Evolutionary conservation across 148 eudicot species (phyloP).

Genomic region (Mesembryanthemum crystallinum): DNA sequence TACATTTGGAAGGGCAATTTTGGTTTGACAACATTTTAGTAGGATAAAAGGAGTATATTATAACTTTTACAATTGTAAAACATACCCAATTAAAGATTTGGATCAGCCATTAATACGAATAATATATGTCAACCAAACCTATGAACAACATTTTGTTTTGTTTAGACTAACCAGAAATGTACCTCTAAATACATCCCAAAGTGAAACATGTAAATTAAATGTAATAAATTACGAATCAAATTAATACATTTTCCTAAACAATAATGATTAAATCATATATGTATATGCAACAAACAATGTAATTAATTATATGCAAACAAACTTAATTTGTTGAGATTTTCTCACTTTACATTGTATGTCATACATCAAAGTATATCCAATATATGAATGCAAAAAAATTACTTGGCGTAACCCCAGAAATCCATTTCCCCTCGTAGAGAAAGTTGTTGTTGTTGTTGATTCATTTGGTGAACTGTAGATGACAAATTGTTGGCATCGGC

Average conservation of each 20-base stretch:
- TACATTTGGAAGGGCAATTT: no score
- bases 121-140: no score
- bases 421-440: constrained; percentile 79
- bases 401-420: constrained; percentile 82
- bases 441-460: constrained; percentile 40
- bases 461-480: constrained; percentile 49
- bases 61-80: no score
- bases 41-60: no score
- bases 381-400: not conserved
- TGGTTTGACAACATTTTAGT: no score
- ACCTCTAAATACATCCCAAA: no score
- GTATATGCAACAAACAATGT: constrained; percentile 19
- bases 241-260: constrained; percentile 1
- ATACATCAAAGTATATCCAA: not conserved
- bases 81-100: no score
- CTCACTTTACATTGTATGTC: constrained; percentile 21
- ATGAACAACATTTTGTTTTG: no score
- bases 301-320: constrained; percentile 27
- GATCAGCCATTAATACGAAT: no score
- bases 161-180: no score
- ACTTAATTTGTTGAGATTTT: not conserved
- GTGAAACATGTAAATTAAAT: not conserved
- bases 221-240: constrained; percentile 1
- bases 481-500: constrained; percentile 24
- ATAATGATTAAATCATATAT: constrained; percentile 5